These are phyloP conservation scores for Ophiostoma novo-ulmi DNA, from an alignment of 2,329 filamentous ascomycete genomes.

Conservation along the genomic window DNA sequence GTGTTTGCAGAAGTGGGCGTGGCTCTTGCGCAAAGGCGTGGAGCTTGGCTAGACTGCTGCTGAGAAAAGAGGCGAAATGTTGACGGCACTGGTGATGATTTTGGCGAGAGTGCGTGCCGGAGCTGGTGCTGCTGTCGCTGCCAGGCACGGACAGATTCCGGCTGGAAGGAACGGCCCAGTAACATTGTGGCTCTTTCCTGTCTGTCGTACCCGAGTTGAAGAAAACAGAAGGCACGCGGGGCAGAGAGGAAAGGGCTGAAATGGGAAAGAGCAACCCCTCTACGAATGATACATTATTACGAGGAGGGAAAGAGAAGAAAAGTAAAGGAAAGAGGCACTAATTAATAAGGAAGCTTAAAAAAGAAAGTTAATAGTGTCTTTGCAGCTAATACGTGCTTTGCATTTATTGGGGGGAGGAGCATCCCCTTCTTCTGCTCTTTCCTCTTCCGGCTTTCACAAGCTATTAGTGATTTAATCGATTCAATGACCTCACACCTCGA, in stretches of 20 bases:
- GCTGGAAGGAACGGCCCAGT: constrained; percentile 23
- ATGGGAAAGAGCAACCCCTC: neutral
- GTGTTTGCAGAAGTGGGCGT: neutral
- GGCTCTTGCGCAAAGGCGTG: neutral
- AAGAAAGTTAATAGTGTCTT: neutral
- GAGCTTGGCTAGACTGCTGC: neutral
- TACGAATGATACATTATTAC: neutral
- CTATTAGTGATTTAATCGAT: constrained; percentile 1
- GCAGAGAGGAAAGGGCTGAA: neutral
- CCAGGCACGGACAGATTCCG: constrained; percentile 18
- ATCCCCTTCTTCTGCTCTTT: constrained; percentile 1
- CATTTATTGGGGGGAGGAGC: constrained; percentile 19
- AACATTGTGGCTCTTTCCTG: constrained; percentile 19
- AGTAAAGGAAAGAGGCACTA: neutral
- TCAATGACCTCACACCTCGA: constrained; percentile 21
- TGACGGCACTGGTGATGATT: neutral
- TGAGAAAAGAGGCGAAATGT: neutral
- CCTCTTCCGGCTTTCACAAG: constrained; percentile 1
- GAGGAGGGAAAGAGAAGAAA: neutral
- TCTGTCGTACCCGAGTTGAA: neutral
- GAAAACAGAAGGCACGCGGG: neutral
- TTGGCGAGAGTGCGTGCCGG: neutral
- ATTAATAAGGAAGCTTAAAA: neutral
- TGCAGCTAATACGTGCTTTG: constrained; percentile 3
- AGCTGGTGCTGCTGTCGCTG: constrained; percentile 15